Percentiles rank a stretch among this genome's conserved stretches.
phyloP scores from a whole-genome alignment of 371 early-diverging fungal species.

The Mucor plumbeus region DNA sequence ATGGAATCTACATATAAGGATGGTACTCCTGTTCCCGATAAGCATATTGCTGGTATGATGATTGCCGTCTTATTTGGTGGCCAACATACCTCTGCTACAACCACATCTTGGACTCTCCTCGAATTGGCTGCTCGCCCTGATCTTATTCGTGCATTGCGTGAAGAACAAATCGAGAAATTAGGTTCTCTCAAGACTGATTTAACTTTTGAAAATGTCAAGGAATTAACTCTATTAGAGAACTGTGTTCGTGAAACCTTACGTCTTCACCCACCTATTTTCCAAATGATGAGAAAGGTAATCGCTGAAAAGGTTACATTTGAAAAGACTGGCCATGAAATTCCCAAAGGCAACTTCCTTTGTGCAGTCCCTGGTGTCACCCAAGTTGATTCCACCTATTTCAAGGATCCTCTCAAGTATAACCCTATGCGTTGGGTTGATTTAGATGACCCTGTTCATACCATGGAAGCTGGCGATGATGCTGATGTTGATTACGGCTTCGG shows the following conservation, averaged over 20 bases:
- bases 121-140: slow-evolving; percentile 86
- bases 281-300: slow-evolving; percentile 92
- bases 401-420: slow-evolving; percentile 78
- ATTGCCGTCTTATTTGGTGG: slow-evolving; percentile 97
- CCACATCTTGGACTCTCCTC: slow-evolving; percentile 90
- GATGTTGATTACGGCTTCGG: slow-evolving; percentile 88
- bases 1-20: slow-evolving; percentile 90
- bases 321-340: slow-evolving; percentile 82
- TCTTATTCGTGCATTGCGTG: slow-evolving; percentile 58
- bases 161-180: slow-evolving; percentile 67
- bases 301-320: slow-evolving; percentile 69
- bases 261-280: slow-evolving; percentile 92
- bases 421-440: slow-evolving; percentile 81
- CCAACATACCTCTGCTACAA: slow-evolving; percentile 95
- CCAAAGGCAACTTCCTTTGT: slow-evolving; percentile 87
- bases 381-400: slow-evolving; percentile 78
- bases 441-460: slow-evolving; percentile 47
- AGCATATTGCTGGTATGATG: slow-evolving; percentile 91
- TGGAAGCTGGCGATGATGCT: slow-evolving; percentile 71
- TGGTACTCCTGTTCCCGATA: slow-evolving; percentile 78
- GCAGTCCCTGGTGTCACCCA: slow-evolving; percentile 87
- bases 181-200: slow-evolving; percentile 65
- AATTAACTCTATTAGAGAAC: slow-evolving; percentile 78
- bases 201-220: slow-evolving; percentile 80
- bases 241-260: slow-evolving; percentile 91